Percentiles rank a stretch among this genome's conserved stretches.
These are phyloP conservation scores for Tricholoma terreum DNA, from an alignment of 768 basidiomycete species.

Conservation along the genomic window DNA sequence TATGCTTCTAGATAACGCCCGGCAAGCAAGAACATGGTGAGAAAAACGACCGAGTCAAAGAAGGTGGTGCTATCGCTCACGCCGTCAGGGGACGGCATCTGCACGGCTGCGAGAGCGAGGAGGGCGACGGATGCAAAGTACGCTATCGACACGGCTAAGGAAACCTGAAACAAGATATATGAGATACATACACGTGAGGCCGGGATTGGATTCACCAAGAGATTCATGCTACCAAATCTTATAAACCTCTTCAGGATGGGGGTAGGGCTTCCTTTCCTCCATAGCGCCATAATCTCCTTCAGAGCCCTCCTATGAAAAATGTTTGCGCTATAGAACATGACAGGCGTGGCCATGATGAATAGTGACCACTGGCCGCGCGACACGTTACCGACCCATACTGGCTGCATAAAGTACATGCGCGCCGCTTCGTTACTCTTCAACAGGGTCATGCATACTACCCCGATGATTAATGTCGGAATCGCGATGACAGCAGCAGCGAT, in stretches of 20 bases:
- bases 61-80: constrained; percentile 61
- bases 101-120: constrained; percentile 51
- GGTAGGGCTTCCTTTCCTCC: constrained; percentile 51
- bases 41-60: constrained; percentile 79
- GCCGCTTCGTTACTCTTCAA: constrained; percentile 45
- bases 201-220: constrained; percentile 40
- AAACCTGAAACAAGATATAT: constrained; percentile 19
- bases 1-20: constrained; percentile 66
- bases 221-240: constrained; percentile 84
- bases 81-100: constrained; percentile 30
- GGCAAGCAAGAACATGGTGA: constrained; percentile 78
- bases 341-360: constrained; percentile 64
- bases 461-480: constrained; percentile 77
- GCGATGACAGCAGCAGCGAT: constrained; percentile 56
- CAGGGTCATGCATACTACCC: constrained; percentile 72
- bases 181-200: no score
- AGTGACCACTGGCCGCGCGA: constrained; percentile 59
- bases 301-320: constrained; percentile 53
- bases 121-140: constrained; percentile 76
- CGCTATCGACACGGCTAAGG: constrained; percentile 68
- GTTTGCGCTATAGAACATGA: constrained; percentile 57
- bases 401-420: constrained; percentile 50
- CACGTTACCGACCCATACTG: constrained; percentile 62
- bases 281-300: constrained; percentile 52
- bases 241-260: constrained; percentile 57